phyloP scores from a whole-genome alignment of 1,284 basidiomycete genomes.

The Tylopilus sp. region DNA sequence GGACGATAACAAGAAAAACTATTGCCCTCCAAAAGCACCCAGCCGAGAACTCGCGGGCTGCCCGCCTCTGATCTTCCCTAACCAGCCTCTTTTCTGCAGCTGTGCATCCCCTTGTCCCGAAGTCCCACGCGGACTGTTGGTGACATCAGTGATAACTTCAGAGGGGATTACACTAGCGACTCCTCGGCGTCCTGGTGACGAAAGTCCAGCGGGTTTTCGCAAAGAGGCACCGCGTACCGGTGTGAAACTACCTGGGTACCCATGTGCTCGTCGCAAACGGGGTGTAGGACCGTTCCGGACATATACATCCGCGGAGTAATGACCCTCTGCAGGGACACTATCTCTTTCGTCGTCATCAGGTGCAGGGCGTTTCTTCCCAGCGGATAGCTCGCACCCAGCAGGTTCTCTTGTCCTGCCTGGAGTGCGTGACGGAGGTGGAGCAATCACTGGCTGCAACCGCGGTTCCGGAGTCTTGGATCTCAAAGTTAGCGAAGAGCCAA shows the following conservation, averaged over 20 bases:
- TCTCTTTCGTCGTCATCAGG: slow-evolving; percentile 70
- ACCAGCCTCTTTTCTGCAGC: slow-evolving; percentile 52
- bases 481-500: slow-evolving; percentile 42
- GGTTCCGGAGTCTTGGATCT: slow-evolving; percentile 52
- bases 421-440: slow-evolving; percentile 14
- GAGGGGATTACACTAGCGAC: slow-evolving; percentile 32
- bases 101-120: slow-evolving; percentile 26
- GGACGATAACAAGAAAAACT: slow-evolving; percentile 11
- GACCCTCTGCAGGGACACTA: slow-evolving; percentile 44
- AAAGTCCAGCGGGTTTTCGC: slow-evolving; percentile 38
- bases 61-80: slow-evolving; percentile 56
- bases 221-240: slow-evolving; percentile 51
- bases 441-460: neutral
- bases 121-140: slow-evolving; percentile 54
- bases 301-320: slow-evolving; percentile 51
- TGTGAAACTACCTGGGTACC: slow-evolving; percentile 64
- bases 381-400: slow-evolving; percentile 38
- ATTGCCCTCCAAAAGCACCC: slow-evolving; percentile 30
- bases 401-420: slow-evolving; percentile 36
- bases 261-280: slow-evolving; percentile 52
- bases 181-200: slow-evolving; percentile 45
- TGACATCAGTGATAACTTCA: slow-evolving; percentile 56
- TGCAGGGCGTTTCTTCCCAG: slow-evolving; percentile 63
- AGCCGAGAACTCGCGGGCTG: slow-evolving; percentile 28
- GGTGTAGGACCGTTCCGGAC: slow-evolving; percentile 50